These are phyloP conservation scores for Clitoria ternatea DNA, from an alignment of 306 rosid genomes.

Conservation along the genomic window DNA sequence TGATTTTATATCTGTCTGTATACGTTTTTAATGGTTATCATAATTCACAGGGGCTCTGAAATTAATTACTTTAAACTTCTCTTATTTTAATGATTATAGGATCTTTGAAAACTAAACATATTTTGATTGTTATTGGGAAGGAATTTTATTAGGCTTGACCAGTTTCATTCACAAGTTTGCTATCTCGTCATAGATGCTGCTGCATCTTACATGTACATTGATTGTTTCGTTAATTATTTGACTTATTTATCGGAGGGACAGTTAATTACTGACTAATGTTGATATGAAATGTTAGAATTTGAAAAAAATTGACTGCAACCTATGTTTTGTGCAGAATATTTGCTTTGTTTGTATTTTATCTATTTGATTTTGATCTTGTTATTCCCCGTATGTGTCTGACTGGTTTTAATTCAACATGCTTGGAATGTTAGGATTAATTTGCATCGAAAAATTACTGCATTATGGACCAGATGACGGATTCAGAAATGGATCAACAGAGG, in stretches of 20 bases:
- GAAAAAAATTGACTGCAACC: not conserved
- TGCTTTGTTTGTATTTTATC: not conserved
- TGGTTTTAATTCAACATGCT: conserved; percentile 16
- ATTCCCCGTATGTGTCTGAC: conserved; percentile 18
- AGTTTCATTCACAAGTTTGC: not conserved
- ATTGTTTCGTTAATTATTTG: not conserved
- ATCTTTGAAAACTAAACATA: not conserved
- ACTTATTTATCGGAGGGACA: not conserved
- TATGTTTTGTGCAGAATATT: not conserved
- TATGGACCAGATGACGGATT: conserved; percentile 65
- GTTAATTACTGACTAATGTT: not conserved
- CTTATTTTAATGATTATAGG: not conserved
- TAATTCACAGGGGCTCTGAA: not conserved
- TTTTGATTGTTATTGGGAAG: not conserved
- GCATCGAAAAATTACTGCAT: conserved; percentile 22
- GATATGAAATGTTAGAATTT: conserved; percentile 1
- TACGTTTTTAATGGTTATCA: not conserved
- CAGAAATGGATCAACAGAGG: conserved; percentile 69
- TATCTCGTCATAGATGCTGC: not conserved
- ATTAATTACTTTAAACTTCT: conserved; percentile 10
- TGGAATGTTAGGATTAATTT: conserved; percentile 39
- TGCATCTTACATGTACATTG: not conserved
- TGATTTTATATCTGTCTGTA: not conserved
- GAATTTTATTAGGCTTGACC: not conserved
- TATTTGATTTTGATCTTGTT: not conserved